Percentiles rank a stretch among this genome's conserved stretches.
phyloP scores from a whole-genome alignment of 2,329 filamentous ascomycete genomes.

The Colletotrichum tofieldiae region DNA sequence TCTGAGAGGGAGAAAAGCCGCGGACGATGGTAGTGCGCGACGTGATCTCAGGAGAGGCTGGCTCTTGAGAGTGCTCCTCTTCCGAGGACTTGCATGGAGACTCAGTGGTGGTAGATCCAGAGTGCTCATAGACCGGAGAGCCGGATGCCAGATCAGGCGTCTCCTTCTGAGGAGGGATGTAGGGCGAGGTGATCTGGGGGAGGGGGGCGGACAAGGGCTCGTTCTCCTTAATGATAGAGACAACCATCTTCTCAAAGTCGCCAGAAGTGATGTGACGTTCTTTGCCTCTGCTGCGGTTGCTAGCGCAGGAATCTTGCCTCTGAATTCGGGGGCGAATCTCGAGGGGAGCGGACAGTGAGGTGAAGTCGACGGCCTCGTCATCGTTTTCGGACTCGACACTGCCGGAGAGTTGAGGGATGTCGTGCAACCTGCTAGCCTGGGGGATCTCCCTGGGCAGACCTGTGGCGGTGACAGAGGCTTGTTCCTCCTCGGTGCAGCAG shows the following conservation, averaged over 20 bases:
- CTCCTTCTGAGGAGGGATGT: slow-evolving; percentile 64
- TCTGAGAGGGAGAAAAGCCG: slow-evolving; percentile 82
- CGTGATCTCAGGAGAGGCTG: slow-evolving; percentile 63
- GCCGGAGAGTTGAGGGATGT: too few species aligned
- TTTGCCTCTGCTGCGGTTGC: slow-evolving; percentile 79
- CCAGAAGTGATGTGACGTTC: slow-evolving; percentile 94
- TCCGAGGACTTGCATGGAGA: slow-evolving; percentile 74
- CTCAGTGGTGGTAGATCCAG: slow-evolving; percentile 63
- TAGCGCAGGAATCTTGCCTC: slow-evolving; percentile 79
- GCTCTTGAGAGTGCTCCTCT: slow-evolving; percentile 62
- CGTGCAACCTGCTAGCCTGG: slow-evolving; percentile 53
- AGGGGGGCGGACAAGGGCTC: slow-evolving; percentile 73
- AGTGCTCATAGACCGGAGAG: slow-evolving; percentile 55
- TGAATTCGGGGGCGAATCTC: slow-evolving; percentile 77
- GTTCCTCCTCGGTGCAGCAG: slow-evolving; percentile 80
- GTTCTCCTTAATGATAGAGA: slow-evolving; percentile 92
- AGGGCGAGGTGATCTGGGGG: slow-evolving; percentile 58
- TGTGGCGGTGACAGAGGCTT: slow-evolving; percentile 59
- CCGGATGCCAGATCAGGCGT: slow-evolving; percentile 48
- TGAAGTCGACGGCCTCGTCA: slow-evolving; percentile 76
- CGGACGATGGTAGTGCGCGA: slow-evolving; percentile 79
- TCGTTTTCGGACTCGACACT: slow-evolving; percentile 78
- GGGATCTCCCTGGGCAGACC: slow-evolving; percentile 67
- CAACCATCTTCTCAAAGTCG: slow-evolving; percentile 94
- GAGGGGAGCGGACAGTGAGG: slow-evolving; percentile 67